These are phyloP conservation scores for Phalaenopsis hybrid DNA, from an alignment of 116 monocot species.

Conservation along the genomic window DNA sequence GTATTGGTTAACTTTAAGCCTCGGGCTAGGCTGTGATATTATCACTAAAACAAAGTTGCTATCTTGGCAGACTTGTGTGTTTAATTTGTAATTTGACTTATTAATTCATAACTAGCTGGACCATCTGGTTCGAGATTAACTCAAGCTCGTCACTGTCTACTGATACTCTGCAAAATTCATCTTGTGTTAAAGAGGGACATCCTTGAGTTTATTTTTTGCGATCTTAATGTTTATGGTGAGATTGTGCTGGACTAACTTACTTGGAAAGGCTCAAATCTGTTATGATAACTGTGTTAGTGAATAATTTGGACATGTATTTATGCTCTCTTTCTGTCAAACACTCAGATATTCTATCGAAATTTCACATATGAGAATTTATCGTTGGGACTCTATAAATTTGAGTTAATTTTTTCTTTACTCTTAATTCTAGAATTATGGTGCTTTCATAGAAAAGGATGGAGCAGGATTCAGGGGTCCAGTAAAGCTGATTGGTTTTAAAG, in stretches of 20 bases:
- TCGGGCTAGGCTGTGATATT: no score
- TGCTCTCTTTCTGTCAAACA: neutral
- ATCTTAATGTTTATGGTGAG: neutral
- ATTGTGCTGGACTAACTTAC: neutral
- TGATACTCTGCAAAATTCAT: neutral
- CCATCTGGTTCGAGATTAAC: no score
- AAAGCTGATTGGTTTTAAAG: slow-evolving; percentile 55
- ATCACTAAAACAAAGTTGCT: no score
- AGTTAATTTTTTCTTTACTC: neutral
- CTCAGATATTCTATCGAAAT: neutral
- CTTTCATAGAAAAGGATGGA: slow-evolving; percentile 96
- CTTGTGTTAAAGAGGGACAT: neutral
- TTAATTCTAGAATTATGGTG: slow-evolving; percentile 76
- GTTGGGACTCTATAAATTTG: neutral
- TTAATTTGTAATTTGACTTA: no score
- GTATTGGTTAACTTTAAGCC: no score
- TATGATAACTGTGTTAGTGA: neutral
- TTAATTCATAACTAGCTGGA: no score
- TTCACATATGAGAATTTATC: neutral
- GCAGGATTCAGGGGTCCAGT: slow-evolving; percentile 78
- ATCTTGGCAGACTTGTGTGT: no score
- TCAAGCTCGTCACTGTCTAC: neutral
- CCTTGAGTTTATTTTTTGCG: neutral
- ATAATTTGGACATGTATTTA: neutral
- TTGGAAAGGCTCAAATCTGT: neutral